Evolutionary conservation across 352 stramenopile genomes (phyloP), one percentile per base, ranked within the genome.

Genomic region (Globisporangium recalcitrans): DNA sequence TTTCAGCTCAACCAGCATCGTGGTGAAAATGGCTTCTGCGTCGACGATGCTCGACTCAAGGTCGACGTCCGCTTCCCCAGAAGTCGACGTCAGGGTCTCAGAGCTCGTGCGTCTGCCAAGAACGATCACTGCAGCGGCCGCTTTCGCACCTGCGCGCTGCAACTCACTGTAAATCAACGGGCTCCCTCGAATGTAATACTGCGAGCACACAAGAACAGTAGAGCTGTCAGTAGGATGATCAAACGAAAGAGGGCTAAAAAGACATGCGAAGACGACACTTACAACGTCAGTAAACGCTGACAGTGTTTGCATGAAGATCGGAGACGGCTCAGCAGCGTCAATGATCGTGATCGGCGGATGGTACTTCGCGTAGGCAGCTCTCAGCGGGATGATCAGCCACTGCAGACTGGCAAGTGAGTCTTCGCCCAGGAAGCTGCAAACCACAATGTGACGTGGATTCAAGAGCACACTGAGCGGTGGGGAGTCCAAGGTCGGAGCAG

Each of bases 1-100:
- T 63, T 95, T 93, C 34, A 95, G 69, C 60, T 93, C 83, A 34
- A 95, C 83, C 14, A 95, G 68, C 84, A 95, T 92, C 19, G 86
- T 93, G 26, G 75, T 77, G 54, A 95, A 93, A 68, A 95, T 92
- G 11, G 84, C 86, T 62, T 95, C 83, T 0, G 83, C 77, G 60
- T 95, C 86, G 29, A 80, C 75, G 2, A 95, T 88, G 31, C 80
- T 90, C 40, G 78, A 81, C 31, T 92, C 82, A 21, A 91, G 48
- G 38, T 92, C 82, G 29, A 88, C 52, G 26, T 89, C 80, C 7
- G 49, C 52, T 27, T 88, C 80, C 5, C 32, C 67, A 10, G 62
- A 69, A 1, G 58, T 72, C 22, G 64, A 64, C 5, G 61, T 69
- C 44, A 78, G 38, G 19, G 65, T 58, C 2, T 63, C 63, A 3